Evolutionary conservation across 129 eudicot genomes (phyloP), one percentile per base, ranked within the genome.

Genomic region (Solidago caesia): DNA sequence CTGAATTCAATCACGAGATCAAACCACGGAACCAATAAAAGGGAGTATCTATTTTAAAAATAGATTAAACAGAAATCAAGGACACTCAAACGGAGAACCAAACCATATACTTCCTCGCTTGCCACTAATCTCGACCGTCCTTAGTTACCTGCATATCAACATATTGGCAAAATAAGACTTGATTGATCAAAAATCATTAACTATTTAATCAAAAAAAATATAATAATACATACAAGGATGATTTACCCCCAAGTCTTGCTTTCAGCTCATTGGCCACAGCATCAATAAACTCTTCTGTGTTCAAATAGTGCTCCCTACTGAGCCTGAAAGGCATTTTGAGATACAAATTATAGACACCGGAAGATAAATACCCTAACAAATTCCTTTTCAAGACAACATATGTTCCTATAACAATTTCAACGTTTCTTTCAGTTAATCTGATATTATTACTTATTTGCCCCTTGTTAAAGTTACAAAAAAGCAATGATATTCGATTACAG

Each of bases 221-320:
- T 11, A 11, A 26, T 7, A 27, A 75, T 46, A 82, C 87, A 47
- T 51, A 83, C 84, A 79, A 49, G 43, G 79, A 67, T 27, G 84
- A 72, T 72, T 53, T 74, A 56, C 86, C 57, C 43, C 39, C 58
- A 59, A 82, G 86, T 72, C 78, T 85, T 79, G 84, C 78, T 79
- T 79, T 79, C 73, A 85, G 80, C 67, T 85, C 89, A 8, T 45
- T 82, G 27, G 86, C 89, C 57, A 85, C 89, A 64, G 89, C 86
- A 33, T 87, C 88, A 4, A 87, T 82, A 67, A 81, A 87, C 16
- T 87, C 91, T 67, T 84, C 91, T 2, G 91, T 84, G 83, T 87
- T 87, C 65, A 87, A 82, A 70, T 81, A 84, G 45, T 84, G 83
- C 44, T 81, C 84, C 80, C 86, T 77, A 52, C 77, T 72, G 13